Conservation (phyloP, 1,284 basidiomycete species). For the Mycena sp. region DNA sequence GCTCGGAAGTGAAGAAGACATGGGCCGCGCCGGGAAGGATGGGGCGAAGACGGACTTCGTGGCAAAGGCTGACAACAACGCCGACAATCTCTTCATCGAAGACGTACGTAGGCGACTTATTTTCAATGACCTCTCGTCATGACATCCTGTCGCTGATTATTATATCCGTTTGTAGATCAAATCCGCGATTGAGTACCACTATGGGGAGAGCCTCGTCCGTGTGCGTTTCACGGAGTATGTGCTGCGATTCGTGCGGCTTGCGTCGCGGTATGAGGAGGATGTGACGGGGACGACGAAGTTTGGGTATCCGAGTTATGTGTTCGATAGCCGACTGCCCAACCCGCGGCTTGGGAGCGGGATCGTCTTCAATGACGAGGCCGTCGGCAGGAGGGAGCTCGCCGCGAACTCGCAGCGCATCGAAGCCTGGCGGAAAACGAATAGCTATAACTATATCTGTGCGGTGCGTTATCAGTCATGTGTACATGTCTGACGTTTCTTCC, state of each 20-base stretch:
- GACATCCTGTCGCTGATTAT: neutral
- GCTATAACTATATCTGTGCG: conserved; percentile 68
- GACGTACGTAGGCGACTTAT: conserved; percentile 64
- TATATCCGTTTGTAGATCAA: conserved; percentile 57
- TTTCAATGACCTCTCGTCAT: neutral
- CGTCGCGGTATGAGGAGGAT: conserved; percentile 84
- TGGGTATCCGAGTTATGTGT: conserved; percentile 63
- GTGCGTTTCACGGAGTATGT: conserved; percentile 83
- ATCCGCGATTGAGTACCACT: conserved; percentile 77
- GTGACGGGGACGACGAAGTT: conserved; percentile 71
- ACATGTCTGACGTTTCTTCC: neutral
- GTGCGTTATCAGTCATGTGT: conserved; percentile 50
- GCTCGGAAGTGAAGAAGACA: conserved; percentile 60
- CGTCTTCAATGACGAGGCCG: conserved; percentile 71
- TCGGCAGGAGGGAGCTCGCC: conserved; percentile 67
- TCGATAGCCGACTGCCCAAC: conserved; percentile 45
- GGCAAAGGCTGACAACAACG: conserved; percentile 60
- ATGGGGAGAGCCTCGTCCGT: conserved; percentile 83
- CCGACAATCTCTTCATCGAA: conserved; percentile 84
- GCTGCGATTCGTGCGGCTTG: conserved; percentile 76
- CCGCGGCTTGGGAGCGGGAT: conserved; percentile 70
- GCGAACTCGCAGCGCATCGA: conserved; percentile 81
- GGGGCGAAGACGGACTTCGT: conserved; percentile 38
- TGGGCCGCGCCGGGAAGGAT: conserved; percentile 47
- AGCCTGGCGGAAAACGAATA: conserved; percentile 78